These are phyloP conservation scores for Tulasnella sp. DNA, from an alignment of 768 basidiomycete species.

Conservation along the genomic window DNA sequence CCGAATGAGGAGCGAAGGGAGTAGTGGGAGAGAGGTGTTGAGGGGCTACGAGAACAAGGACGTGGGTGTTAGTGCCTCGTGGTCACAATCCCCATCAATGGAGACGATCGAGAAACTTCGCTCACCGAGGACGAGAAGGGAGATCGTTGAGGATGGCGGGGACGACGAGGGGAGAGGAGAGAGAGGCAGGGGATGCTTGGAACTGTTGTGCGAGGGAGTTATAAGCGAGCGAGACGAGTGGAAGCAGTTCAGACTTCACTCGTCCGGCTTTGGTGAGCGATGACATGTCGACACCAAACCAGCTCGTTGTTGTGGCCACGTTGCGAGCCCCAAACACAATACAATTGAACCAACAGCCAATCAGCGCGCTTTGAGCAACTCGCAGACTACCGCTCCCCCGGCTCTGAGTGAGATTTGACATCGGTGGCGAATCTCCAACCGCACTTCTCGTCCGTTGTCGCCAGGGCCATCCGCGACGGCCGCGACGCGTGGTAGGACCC, in stretches of 20 bases:
- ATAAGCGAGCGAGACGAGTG: background rate
- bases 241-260: slow-evolving; percentile 3
- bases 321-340: background rate
- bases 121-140: background rate
- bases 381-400: background rate
- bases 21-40: too few species aligned
- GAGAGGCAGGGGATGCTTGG: background rate
- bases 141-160: background rate
- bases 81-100: background rate
- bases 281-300: background rate
- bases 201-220: background rate
- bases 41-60: background rate
- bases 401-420: background rate
- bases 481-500: slow-evolving; percentile 6
- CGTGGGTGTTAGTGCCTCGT: background rate
- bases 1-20: too few species aligned
- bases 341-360: background rate
- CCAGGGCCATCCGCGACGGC: background rate
- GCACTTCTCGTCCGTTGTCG: background rate
- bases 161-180: background rate
- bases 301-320: background rate
- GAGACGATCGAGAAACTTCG: background rate
- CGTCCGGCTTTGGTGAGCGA: background rate
- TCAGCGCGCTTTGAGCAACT: background rate
- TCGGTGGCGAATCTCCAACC: background rate